phyloP scores from a whole-genome alignment of 805 yeast genomes.

The Saccharomyces kudriavzevii region DNA sequence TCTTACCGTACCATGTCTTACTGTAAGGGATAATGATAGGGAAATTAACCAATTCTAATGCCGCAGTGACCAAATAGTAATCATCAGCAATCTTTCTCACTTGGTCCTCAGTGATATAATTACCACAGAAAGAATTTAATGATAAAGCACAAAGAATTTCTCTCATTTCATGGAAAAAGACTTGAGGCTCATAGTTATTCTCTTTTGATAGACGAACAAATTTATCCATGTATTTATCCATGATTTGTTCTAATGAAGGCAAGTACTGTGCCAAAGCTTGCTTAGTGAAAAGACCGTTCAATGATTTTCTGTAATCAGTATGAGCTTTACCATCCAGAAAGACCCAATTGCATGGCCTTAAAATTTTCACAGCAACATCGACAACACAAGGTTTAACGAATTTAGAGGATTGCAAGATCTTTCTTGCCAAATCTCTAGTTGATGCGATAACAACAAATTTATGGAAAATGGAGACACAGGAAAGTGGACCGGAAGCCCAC shows the following conservation, averaged over 20 bases:
- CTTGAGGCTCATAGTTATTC: constrained; percentile 44
- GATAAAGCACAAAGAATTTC: constrained; percentile 94
- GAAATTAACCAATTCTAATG: constrained; percentile 93
- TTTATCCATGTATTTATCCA: constrained; percentile 69
- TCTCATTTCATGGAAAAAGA: constrained; percentile 89
- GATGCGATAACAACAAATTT: constrained; percentile 94
- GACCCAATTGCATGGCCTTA: constrained; percentile 96
- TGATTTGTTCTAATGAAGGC: constrained; percentile 75
- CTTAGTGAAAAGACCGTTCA: constrained; percentile 83
- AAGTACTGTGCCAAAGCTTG: constrained; percentile 76
- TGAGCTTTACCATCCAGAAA: constrained; percentile 94
- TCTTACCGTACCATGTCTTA: constrained; percentile 96
- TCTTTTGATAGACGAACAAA: constrained; percentile 53
- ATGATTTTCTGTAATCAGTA: constrained; percentile 81
- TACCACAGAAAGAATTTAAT: constrained; percentile 90
- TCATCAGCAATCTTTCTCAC: constrained; percentile 84
- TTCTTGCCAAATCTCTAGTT: constrained; percentile 79
- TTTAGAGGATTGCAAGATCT: constrained; percentile 73
- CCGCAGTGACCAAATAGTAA: constrained; percentile 87
- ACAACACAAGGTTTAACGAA: constrained; percentile 97
- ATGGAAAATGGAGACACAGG: constrained; percentile 96
- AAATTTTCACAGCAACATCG: constrained; percentile 88
- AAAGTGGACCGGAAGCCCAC: constrained; percentile 90
- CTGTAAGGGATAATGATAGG: constrained; percentile 94
- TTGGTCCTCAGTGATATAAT: constrained; percentile 86